Base-by-base conservation (phyloP, 805 yeast genomes). In the Zygoascus biomembranicola region DNA sequence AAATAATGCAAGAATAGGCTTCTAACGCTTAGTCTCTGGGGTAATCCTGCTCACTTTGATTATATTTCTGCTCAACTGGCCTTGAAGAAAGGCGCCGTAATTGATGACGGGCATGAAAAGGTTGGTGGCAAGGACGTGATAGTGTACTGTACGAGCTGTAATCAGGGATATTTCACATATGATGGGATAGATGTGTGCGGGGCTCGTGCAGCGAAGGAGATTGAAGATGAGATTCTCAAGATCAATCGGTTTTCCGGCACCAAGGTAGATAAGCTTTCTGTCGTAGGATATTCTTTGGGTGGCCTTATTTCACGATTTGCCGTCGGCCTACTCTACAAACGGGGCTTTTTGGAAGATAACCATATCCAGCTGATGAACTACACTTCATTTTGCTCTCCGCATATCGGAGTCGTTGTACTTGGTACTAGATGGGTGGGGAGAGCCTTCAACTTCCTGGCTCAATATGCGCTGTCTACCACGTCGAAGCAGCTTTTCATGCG, bases 181-280 rank as follows among this genome's bases (percentile, higher is more conserved):
- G 96, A 89, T 63, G 96, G 96, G 1, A 81, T 88, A 20, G 95
- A 88, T 59, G 81, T 87, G 28, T 87, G 94, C 63, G 96, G 95
- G 1, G 73, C 81, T 49, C 72, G 95, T 20, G 84, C 87, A 8
- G 81, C 85, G 1, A 77, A 77, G 51, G 96, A 89, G 67, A 81
- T 89, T 49, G 65, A 71, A 18, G 59, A 56, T 1, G 73, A 74
- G 60, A 69, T 79, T 18, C 58, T 60, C 4, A 44, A 46, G 19
- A 51, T 69, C 31, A 48, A 56, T 8, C 59, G 50, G 18, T 41
- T 47, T 5, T 5, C 31, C n/a, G 52, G 45, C 8, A 55, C 49
- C n/a, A 67, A 58, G 20, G 87, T 88, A 10, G 72, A 74, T n/a
- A 78, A 81, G 59, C 77, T 92, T 49, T 86, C 95, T 56, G 73